Evolutionary conservation across 2,329 filamentous ascomycete genomes (phyloP), one percentile per base, ranked within the genome.

Genomic region (Samsoniella hepiali): DNA sequence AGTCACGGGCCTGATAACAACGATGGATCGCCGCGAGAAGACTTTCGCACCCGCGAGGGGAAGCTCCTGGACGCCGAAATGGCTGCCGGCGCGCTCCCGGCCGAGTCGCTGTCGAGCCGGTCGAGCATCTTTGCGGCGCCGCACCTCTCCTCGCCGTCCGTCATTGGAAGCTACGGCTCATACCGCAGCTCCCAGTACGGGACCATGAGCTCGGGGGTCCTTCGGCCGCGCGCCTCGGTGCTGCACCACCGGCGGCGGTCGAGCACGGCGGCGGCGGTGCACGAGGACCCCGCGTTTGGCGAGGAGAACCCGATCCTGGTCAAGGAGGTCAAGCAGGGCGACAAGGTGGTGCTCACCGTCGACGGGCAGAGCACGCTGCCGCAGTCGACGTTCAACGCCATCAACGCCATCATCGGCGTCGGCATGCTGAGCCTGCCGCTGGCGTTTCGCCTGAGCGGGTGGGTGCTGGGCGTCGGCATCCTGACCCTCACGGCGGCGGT

Each of bases 341-440:
- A 95, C 49, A 92, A 89, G 71, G 85, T 94, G 55, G 86, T 97
- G 63, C 85, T 94, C 69, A 85, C 94, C 2, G 88, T 97, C 2
- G 90, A 96, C 66, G 94, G 94, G 45, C 93, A 96, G 78, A 96
- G 92, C n/a, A 99, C 94, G 1, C 82, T 98, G 17, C 93, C 93
- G 0, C 94, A 98, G 78, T 98, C 94, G 7, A 85, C 97, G 66
- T 96, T 98, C 81, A 99, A 99, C 77, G 96, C 92, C 3, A 94
- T 94, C 73, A 97, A 97, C 67, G 91, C 96, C 58, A 79, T 97
- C 64, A 94, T 97, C 65, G 93, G 93, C 17, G 89, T 99, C 36
- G 94, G 94, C 1, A 79, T 99, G 36, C 82, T 99, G 58, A 96
- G 91, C 75, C 80, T 99, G 61, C 95, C 94, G 6, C 83, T 98